Evolutionary conservation across 371 early-diverging fungal species (phyloP), one percentile per base, ranked within the genome.

Genomic region (Saksenaea vasiformis): DNA sequence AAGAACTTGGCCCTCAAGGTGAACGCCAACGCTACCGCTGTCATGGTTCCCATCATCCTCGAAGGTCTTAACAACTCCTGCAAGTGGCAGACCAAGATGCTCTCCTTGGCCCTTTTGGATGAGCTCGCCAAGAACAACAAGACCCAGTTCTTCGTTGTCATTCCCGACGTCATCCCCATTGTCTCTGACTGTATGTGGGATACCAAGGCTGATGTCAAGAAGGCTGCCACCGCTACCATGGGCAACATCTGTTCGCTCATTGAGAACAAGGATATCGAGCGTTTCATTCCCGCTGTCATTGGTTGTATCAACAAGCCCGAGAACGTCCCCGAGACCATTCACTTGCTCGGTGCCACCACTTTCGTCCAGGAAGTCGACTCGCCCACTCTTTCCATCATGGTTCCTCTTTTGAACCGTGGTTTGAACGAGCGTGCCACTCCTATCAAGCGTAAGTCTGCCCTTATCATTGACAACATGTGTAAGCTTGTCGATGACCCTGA

Each of bases 401-500:
- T 84, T 54, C 93, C 93, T 41, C 81, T 93, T 17, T 71, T 93
- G 60, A 66, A 74, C 65, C 90, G 92, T 83, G 93, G 91, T 83
- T 78, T 93, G 34, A 73, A 78, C 55, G 88, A 86, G 69, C 79
- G 87, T 58, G 69, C 74, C 31, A 86, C 87, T 51, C 66, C 86
- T 58, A 85, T 88, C 68, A 82, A 90, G 67, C 92, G 93, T 83
- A 90, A 91, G 74, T 79, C 91, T 65, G 87, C 91, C 59, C 87
- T 93, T 74, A 93, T 93, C 67, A 90, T 93, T 55, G 90, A 90
- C 70, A 93, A 93, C 81, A 86, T 93, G 87, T 92, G 87, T 75
- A 92, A 92, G 79, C 84, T 93, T 31, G 92, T 92, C 54, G 82
- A 87, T 61, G 85, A 90, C 70, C 92, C 93, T 41, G 83, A 82